Evolutionary conservation across 139 green algal species (phyloP), one percentile per base, ranked within the genome.

Genomic region (Haematococcus sp.): DNA sequence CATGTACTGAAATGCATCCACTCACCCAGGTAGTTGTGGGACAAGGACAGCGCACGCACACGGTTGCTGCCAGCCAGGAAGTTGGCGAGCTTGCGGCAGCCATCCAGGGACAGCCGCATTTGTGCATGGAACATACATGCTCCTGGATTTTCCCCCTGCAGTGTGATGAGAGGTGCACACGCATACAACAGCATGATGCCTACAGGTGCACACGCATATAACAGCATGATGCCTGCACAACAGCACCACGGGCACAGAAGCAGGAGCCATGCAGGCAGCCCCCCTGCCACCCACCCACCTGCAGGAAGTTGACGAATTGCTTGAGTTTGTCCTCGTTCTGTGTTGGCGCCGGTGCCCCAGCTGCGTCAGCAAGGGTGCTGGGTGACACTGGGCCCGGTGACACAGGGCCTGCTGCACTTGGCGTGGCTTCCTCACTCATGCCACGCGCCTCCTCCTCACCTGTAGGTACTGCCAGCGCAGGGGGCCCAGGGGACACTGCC

Each of bases 101-200:
- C 84, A n/a, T 86, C 84, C 2, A 60, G 35, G 0, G 78, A 76
- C 22, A 89, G 70, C 28, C 80, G 77, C 84, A 89, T 89, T 28
- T 86, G 77, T 19, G 84, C 84, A 20, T 89, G 84, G 70, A 89
- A 86, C 68, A 79, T 79, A 40, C 77, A 85, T 19, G 77, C 80
- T 4, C 75, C 74, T 11, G 70, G 76, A 55, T 82, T 77, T 43
- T 77, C 67, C 4, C 76, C 76, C 43, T 72, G 66, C 25, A 27
- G 7, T 19, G 40, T 11, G 11, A 19, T 49, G 40, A 19, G 40
- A 11, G 7, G 40, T 49, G 40, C 7, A 49, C 7, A 49, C 7
- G 40, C 40, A 49, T n/a, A n/a, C n/a, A n/a, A n/a, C n/a, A n/a
- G n/a, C n/a, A n/a, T n/a, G n/a, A n/a, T n/a, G n/a, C n/a, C n/a